Percentiles rank a stretch among this genome's conserved stretches.
phyloP scores from a whole-genome alignment of 2,329 filamentous ascomycete species.

The Colletotrichum eremochloae region DNA sequence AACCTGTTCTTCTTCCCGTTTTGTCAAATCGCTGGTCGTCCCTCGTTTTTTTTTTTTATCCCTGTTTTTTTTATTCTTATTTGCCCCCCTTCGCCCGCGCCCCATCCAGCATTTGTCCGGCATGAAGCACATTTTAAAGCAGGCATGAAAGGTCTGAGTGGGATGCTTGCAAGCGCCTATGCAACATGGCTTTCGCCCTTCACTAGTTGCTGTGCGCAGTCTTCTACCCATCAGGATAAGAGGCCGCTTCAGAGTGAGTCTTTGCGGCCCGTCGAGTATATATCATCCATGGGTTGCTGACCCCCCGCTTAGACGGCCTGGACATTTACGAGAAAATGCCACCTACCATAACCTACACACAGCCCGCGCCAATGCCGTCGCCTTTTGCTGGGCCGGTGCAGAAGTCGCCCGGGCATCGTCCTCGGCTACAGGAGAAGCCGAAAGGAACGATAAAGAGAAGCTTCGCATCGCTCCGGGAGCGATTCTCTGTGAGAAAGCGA shows the following conservation, averaged over 20 bases:
- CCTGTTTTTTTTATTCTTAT: neutral
- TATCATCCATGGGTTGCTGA: conserved; percentile 30
- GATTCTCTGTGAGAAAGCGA: conserved; percentile 61
- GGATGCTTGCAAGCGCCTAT: conserved; percentile 57
- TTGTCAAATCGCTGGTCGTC: conserved; percentile 24
- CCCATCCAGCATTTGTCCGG: conserved; percentile 36
- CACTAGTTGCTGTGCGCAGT: conserved; percentile 60
- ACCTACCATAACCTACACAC: conserved; percentile 48
- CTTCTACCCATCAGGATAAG: conserved; percentile 55
- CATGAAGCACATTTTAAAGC: conserved; percentile 37
- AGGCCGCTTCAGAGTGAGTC: conserved; percentile 57
- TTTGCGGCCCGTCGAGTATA: conserved; percentile 8
- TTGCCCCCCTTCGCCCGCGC: neutral
- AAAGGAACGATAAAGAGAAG: conserved; percentile 54
- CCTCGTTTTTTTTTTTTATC: neutral
- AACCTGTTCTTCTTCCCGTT: conserved; percentile 21
- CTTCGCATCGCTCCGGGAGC: conserved; percentile 54
- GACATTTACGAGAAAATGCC: conserved; percentile 46
- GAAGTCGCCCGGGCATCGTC: conserved; percentile 41
- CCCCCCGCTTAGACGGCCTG: conserved; percentile 44
- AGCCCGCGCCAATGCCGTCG: conserved; percentile 49
- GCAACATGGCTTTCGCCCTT: conserved; percentile 63
- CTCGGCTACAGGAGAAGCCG: conserved; percentile 49
- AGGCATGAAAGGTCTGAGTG: conserved; percentile 58
- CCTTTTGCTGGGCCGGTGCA: conserved; percentile 47